Base-by-base conservation (phyloP, 148 eudicot genomes). In the Spergularia marina region DNA sequence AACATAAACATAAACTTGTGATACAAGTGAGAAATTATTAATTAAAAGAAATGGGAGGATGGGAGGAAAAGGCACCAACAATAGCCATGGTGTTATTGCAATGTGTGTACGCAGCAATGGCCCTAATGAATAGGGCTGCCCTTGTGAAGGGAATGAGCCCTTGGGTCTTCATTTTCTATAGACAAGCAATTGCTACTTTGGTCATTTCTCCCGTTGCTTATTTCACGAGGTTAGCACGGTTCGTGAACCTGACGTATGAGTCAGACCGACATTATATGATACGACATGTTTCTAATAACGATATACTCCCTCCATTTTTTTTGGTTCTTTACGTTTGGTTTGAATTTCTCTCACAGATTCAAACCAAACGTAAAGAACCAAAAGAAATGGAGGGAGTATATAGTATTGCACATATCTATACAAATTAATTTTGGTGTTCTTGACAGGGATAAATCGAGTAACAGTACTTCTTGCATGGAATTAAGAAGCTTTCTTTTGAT, bases 71-170 rank as follows among this genome's bases (percentile, higher is more conserved):
- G 71, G 80, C 75, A 82, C 89, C 97, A 9, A 79, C 77, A 57
- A 71, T 90, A 36, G 86, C 78, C 10, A 84, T 92, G 92, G 67
- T 87, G 18, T 79, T 34, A 0, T 55, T 86, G 78, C 95, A 92
- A 71, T 58, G 87, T 67, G 66, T 77, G 7, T 83, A 80, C 66
- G 86, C 90, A 40, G 83, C 78, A n/a, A 76, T 86, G 41, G 80
- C 87, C 21, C 72, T 92, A 0, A 53, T 73, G 36, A 84, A 77
- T 68, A 83, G 93, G 80, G 93, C 84, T 59, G 86, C 94, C 73
- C 84, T 91, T 75, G 71, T 89, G 51, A 67, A 89, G 70, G 97
- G 86, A 60, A 78, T 90, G 87, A 90, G 86, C 71, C 89, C 98
- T 7, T 74, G 89, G 17, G 91, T 92, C 1, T 90, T 87, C 79